Base-by-base conservation (phyloP, 225 moss, liverwort and hornwort genomes). In the Antitrichia curtipendula region DNA sequence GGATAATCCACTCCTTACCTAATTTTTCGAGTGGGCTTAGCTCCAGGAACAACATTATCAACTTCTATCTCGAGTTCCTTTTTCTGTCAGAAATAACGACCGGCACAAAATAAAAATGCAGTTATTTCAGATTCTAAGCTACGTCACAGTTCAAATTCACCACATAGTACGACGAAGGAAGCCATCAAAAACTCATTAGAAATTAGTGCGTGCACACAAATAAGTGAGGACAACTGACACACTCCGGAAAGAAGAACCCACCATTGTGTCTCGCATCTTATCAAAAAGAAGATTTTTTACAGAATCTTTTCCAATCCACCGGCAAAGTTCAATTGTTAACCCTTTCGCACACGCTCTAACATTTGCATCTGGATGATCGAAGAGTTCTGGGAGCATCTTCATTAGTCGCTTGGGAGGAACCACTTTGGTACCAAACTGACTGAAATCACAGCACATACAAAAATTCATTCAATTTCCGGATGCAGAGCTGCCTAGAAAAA, bases 221-320 rank as follows among this genome's bases (percentile, higher is more conserved):
- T 73, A 72, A 71, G 65, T 24, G 60, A 80, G 16, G n/a, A 63
- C 59, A 89, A 84, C 31, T 60, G 40, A 66, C 38, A 76, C 41
- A 50, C 70, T 75, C 56, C 47, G 40, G 69, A n/a, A 78, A 45
- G 57, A 38, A 76, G 40, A 88, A 83, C 93, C 64, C 85, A 95
- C 95, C 98, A 98, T 98, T 36, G 96, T 97, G 53, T 98, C 98
- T 81, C 98, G 92, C 98, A 98, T 98, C 90, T 97, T 98, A 79
- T 98, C 98, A 54, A 98, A 97, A 25, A 98, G 93, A 27, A 98
- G 93, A 82, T 95, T 95, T 71, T 98, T 98, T 45, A 98, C 98
- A 85, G 96, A 86, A 70, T 98, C 98, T 91, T 96, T 97, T 45
- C 98, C 97, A 91, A 98, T 98, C 98, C 98, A 98, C 54, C 98